Evolutionary conservation across 768 basidiomycete genomes (phyloP), one percentile per base, ranked within the genome.

Genomic region (Punctularia strigosozonata): DNA sequence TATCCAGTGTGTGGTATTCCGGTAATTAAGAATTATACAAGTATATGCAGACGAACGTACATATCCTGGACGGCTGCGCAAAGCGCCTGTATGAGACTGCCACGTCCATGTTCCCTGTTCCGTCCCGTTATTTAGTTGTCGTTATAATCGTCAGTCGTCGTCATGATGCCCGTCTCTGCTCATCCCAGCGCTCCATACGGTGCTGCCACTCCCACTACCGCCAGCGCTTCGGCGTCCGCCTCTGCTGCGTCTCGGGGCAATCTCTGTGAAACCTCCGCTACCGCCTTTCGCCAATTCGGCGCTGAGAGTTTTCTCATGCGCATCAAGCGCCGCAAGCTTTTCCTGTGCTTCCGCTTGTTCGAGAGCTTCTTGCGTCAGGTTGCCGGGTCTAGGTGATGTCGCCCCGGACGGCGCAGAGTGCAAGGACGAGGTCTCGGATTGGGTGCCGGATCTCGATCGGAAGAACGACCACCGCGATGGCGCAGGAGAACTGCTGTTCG

Each of bases 121-220:
- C n/a, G n/a, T n/a, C n/a, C n/a, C n/a, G n/a, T n/a, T n/a, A n/a
- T n/a, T n/a, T n/a, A n/a, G n/a, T n/a, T n/a, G n/a, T n/a, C n/a
- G n/a, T n/a, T n/a, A n/a, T n/a, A n/a, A 22, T 10, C 25, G 15
- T 44, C 45, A 63, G 37, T 54, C 54, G 36, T 58, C 59, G 12
- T 65, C 67, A 25, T 64, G 58, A 31, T 77, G 73, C 31, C 63
- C 76, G 20, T 69, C 63, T 36, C 65, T 77, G 47, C 76, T 75
- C 77, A 84, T 78, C 23, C 85, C 85, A 37, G 85, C 85, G 54
- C 86, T 88, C 79, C 80, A 89, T 21, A 89, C 81, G 1, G 86
- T 89, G 56, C 82, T 83, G 8, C 72, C 77, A 46, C 76, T 78
- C 25, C 74, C 73, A 45, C 79, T 80, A 6, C 78, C 80, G 26